Evolutionary conservation across 352 stramenopile genomes (phyloP).

Genomic region (Phytophthora kernoviae): DNA sequence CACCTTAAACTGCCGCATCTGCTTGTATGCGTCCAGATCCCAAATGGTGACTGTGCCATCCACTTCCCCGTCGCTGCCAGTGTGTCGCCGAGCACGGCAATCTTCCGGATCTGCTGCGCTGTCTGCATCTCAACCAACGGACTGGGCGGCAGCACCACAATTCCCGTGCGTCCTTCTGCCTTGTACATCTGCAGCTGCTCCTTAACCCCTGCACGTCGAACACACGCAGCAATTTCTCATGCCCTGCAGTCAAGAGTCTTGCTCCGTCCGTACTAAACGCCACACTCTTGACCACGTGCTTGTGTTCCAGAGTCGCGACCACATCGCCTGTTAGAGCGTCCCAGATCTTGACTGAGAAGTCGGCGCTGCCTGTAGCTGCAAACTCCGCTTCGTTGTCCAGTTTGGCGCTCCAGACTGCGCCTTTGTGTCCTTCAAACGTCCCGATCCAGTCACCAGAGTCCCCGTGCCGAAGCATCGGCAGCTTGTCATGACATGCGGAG

Average conservation of each 20-base stretch:
- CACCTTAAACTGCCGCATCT: conserved; percentile 62
- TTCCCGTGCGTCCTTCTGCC: conserved; percentile 63
- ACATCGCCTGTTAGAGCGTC: conserved; percentile 95
- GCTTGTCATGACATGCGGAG: conserved; percentile 88
- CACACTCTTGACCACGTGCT: conserved; percentile 97
- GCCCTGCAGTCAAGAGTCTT: conserved; percentile 91
- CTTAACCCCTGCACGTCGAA: conserved; percentile 84
- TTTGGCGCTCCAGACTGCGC: conserved; percentile 92
- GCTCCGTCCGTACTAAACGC: conserved; percentile 90
- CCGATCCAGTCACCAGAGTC: conserved; percentile 95
- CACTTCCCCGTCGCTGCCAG: conserved; percentile 74
- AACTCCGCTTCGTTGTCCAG: conserved; percentile 86
- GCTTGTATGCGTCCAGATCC: conserved; percentile 58
- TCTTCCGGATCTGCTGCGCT: conserved; percentile 79
- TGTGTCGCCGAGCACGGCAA: conserved; percentile 61
- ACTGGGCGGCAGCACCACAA: conserved; percentile 53
- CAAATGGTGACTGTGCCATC: conserved; percentile 76
- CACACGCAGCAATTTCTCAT: conserved; percentile 95
- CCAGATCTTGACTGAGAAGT: conserved; percentile 97
- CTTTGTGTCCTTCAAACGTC: conserved; percentile 97
- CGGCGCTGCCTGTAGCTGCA: conserved; percentile 91
- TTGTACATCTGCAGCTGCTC: conserved; percentile 66
- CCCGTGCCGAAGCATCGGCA: conserved; percentile 86
- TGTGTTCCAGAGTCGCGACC: conserved; percentile 94
- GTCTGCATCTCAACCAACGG: conserved; percentile 59